Base-by-base conservation (phyloP, 495 filamentous ascomycete genomes). In the Aspergillus nidulans region DNA sequence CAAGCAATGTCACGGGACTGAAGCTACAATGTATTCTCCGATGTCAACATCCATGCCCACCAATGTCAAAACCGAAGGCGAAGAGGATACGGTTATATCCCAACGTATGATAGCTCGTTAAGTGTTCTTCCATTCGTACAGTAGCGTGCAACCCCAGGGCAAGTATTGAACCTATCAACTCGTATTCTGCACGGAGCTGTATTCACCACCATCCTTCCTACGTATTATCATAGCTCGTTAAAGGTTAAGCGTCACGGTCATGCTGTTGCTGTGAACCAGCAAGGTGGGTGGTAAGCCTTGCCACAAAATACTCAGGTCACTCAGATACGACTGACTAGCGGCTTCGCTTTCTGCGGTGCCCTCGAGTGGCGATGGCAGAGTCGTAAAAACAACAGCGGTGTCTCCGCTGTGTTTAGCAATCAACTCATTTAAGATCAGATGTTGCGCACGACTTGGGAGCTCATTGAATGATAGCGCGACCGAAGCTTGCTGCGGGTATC, bases 221-320 rank as follows among this genome's bases (percentile, higher is more conserved):
- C 47, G 16, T 36, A 21, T 30, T 36, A 36, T 39, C 28, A 39
- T 54, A 49, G 51, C 9, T 43, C 53, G 46, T 69, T 55, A 92
- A 50, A 92, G 70, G 65, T 87, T 89, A 71, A 91, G 91, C 16
- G 90, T 94, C 47, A 94, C 90, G 13, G 88, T 92, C 86, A 95
- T 89, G 57, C 87, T 91, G 71, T 94, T 95, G 63, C 87, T 90
- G 71, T 94, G 81, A n/a, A 95, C 87, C 58, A 94, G 59, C 53
- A 95, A 64, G 46, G 85, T 79, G 9, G 90, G 86, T 42, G 88
- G 85, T 49, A 84, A 66, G 2, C 77, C 84, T 59, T 85, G 76
- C 67, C 83, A 89, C 52, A 88, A 68, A 36, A 92, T 82, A 63
- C 92, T 88, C 49, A 95, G 74, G 65, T 92, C 88, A 52, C 76